Evolutionary conservation across 2,329 filamentous ascomycete species (phyloP).

Genomic region (Scedosporium aurantiacum): DNA sequence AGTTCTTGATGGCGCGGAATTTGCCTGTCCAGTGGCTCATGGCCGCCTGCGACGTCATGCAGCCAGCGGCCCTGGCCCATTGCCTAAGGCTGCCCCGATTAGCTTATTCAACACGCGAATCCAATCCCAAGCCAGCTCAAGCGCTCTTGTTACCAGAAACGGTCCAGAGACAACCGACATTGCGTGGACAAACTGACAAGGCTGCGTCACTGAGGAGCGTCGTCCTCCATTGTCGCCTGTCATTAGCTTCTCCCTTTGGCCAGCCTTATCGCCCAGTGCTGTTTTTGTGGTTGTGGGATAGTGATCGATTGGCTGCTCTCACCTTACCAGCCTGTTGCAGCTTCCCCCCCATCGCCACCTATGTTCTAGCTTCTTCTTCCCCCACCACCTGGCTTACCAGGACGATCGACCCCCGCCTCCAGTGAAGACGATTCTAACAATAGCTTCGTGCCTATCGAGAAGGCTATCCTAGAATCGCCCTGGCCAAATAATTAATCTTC

Average conservation of each 20-base stretch:
- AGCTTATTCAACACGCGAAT: neutral
- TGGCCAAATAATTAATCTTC: no score
- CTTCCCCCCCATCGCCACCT: neutral
- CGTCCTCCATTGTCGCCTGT: neutral
- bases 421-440: no score
- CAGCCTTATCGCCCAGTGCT: neutral
- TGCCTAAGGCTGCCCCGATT: neutral
- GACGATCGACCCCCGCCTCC: neutral
- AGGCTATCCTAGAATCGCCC: no score
- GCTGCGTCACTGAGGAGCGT: slow-evolving; percentile 1
- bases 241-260: neutral
- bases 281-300: neutral
- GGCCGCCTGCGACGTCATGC: neutral
- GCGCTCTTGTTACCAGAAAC: neutral
- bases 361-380: neutral
- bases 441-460: no score
- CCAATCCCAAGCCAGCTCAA: neutral
- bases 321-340: neutral
- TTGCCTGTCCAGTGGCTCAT: neutral
- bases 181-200: slow-evolving; percentile 1
- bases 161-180: neutral
- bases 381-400: neutral
- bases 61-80: neutral
- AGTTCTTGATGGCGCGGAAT: no score
- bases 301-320: neutral